A percentile compares a stretch with the other conserved stretches of the same genome.
Conservation (phyloP, 345 rosid genomes). For the Eucalyptus polybractea region DNA sequence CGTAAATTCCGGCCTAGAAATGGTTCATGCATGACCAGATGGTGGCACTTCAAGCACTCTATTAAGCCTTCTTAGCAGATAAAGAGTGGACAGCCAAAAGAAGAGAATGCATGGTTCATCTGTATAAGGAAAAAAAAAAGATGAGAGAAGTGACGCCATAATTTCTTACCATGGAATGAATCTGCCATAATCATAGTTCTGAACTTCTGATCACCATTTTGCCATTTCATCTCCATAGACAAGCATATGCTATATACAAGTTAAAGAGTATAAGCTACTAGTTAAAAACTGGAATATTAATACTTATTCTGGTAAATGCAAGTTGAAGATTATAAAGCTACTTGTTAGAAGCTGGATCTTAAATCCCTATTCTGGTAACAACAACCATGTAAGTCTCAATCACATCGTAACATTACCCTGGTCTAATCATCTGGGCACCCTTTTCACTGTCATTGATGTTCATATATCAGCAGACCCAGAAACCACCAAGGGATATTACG, state of each 20-base stretch:
- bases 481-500: neutral
- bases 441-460: neutral
- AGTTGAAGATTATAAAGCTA: neutral
- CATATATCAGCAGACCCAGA: neutral
- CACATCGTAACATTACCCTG: neutral
- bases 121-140: neutral
- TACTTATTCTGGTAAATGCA: neutral
- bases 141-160: neutral
- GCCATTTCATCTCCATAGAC: neutral
- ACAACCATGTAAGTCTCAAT: neutral
- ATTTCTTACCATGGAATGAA: neutral
- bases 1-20: neutral
- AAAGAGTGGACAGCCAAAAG: neutral
- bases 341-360: neutral
- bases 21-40: neutral
- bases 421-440: neutral
- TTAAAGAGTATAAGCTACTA: neutral
- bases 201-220: neutral
- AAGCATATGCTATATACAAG: neutral
- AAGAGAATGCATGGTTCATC: neutral
- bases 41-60: neutral
- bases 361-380: neutral
- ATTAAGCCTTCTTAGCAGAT: neutral
- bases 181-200: neutral
- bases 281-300: neutral